Percentiles rank a stretch among this genome's conserved stretches.
Evolutionary conservation across 2,329 filamentous ascomycete species (phyloP).

Genomic region (Niveomyces coronatus): DNA sequence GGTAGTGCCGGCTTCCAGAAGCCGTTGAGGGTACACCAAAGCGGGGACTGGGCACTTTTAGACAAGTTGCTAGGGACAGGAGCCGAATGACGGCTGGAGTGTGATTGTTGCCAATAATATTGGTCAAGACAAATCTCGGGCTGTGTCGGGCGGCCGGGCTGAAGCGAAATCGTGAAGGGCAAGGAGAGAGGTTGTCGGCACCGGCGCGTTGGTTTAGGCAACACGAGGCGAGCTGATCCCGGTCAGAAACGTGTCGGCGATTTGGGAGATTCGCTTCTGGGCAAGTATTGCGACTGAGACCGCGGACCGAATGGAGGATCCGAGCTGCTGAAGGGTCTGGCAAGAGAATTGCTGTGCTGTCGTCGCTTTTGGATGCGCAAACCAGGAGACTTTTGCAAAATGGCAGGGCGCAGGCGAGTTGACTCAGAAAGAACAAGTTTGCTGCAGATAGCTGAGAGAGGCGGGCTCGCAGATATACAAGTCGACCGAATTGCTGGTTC

Average conservation of each 20-base stretch:
- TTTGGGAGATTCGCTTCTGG: slow-evolving; percentile 7
- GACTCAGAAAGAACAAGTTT: not conserved
- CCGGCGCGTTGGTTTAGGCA: slow-evolving; percentile 22
- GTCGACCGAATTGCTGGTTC: too few relatives aligned
- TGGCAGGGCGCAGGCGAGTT: not conserved
- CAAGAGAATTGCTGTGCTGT: not conserved
- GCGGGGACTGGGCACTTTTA: slow-evolving; percentile 14
- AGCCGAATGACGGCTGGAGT: slow-evolving; percentile 23
- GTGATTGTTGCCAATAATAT: slow-evolving; percentile 27
- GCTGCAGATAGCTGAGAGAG: not conserved
- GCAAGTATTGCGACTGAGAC: slow-evolving; percentile 1
- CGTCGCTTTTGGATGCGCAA: not conserved
- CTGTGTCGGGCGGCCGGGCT: slow-evolving; percentile 17
- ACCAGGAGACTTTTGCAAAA: not conserved
- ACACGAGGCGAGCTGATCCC: slow-evolving; percentile 22
- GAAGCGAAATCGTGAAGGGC: slow-evolving; percentile 18
- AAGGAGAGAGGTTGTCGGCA: slow-evolving; percentile 23
- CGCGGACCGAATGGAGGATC: slow-evolving; percentile 6
- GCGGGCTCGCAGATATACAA: too few relatives aligned
- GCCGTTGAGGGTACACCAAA: slow-evolving; percentile 11
- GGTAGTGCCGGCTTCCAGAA: slow-evolving; percentile 18
- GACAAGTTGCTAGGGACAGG: slow-evolving; percentile 13
- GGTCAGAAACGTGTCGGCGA: slow-evolving; percentile 15
- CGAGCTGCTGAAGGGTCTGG: slow-evolving; percentile 7
- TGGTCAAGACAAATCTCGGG: slow-evolving; percentile 21